phyloP scores from a whole-genome alignment of 108 stramenopile species.

The Cyclotella choctawhatcheeana region DNA sequence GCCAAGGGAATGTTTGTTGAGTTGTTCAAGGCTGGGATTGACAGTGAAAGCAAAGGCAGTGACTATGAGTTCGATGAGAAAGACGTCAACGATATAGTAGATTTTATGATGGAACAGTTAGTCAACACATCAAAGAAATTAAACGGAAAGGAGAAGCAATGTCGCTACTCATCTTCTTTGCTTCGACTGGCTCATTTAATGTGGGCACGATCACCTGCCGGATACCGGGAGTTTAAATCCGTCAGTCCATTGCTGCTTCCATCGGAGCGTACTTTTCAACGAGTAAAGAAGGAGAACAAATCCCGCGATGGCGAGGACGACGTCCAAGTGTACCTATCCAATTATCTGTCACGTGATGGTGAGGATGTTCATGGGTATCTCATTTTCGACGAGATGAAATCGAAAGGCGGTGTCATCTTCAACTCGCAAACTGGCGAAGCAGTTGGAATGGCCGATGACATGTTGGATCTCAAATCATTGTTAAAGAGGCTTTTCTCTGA shows the following conservation, averaged over 20 bases:
- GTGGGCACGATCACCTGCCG: not conserved
- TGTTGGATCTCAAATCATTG: constrained; percentile 10
- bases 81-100: not conserved
- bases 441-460: constrained; percentile 13
- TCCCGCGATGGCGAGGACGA: not conserved
- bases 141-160: constrained; percentile 2
- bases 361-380: not conserved
- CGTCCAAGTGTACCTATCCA: too few species aligned
- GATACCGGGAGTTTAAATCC: constrained; percentile 8
- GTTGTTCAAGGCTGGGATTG: not conserved
- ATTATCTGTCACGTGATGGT: too few species aligned
- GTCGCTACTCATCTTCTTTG: not conserved
- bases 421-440: constrained; percentile 25
- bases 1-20: not conserved
- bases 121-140: constrained; percentile 3
- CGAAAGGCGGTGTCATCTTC: not conserved
- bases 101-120: not conserved
- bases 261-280: not conserved
- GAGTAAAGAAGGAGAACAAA: not conserved
- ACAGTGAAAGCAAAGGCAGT: not conserved
- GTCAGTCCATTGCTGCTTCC: not conserved
- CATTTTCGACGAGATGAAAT: constrained; percentile 14
- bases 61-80: not conserved
- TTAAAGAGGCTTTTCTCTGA: constrained; percentile 6
- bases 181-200: not conserved